phyloP scores from a whole-genome alignment of 2,329 filamentous ascomycete genomes.

The Cryphonectria naterciae region DNA sequence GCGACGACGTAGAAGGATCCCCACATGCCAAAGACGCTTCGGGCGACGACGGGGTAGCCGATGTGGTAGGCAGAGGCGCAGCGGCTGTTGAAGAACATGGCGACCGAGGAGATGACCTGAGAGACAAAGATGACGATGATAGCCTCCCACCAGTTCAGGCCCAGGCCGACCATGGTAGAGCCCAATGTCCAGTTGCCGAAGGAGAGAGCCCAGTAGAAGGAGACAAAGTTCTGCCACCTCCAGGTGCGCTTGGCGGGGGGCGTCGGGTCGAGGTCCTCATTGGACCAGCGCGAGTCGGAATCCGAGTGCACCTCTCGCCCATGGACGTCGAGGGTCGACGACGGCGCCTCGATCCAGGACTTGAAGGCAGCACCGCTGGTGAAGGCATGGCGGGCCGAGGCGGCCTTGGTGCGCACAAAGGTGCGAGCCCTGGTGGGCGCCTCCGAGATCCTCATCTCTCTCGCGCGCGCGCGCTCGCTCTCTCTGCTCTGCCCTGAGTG shows the following conservation, averaged over 20 bases:
- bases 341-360: conserved; percentile 24
- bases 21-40: conserved; percentile 47
- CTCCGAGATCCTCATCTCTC: conserved; percentile 20
- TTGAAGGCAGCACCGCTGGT: conserved; percentile 20
- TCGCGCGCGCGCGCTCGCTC: not conserved
- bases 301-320: conserved; percentile 6
- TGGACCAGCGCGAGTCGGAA: conserved; percentile 17
- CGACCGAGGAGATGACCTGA: conserved; percentile 46
- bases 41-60: conserved; percentile 44
- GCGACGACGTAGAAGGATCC: conserved; percentile 48
- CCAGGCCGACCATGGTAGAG: conserved; percentile 42
- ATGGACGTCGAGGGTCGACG: conserved; percentile 14
- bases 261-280: conserved; percentile 41
- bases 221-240: conserved; percentile 45
- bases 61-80: conserved; percentile 47
- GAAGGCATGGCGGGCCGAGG: conserved; percentile 18
- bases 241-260: conserved; percentile 44
- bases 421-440: conserved; percentile 14
- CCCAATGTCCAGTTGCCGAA: conserved; percentile 49
- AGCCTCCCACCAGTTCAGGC: conserved; percentile 49
- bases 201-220: conserved; percentile 44
- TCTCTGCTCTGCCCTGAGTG: not conserved
- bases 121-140: conserved; percentile 49
- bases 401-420: conserved; percentile 16
- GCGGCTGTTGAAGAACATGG: conserved; percentile 50